Evolutionary conservation across 345 rosid genomes (phyloP), one percentile per base, ranked within the genome.

Genomic region (Eucalyptus viminalis): DNA sequence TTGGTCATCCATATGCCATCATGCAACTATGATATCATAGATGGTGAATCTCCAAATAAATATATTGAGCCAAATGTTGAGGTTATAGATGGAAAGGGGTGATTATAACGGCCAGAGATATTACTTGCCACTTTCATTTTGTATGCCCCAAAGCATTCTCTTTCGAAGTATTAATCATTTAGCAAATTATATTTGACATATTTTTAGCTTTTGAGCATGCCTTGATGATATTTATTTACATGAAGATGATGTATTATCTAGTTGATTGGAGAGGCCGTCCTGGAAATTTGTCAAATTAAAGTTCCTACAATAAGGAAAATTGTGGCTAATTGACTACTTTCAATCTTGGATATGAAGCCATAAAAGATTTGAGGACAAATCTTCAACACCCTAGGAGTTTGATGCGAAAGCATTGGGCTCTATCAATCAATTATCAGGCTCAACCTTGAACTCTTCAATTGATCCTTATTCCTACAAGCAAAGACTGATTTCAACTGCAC

Each of bases 191-290:
- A 29, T 29, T 62, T 62, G 72, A 62, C 34, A 29, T 29, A 29
- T 29, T 62, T 62, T 13, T 14, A 62, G 34, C 34, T 29, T 62
- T 29, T 62, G 16, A 29, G 72, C 72, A 29, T 4, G 80, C 40
- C 40, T 67, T 67, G 40, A 67, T 31, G 22, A 67, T 25, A n/a
- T 67, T 15, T 31, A 31, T 67, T n/a, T n/a, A 17, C 1, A 31
- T 67, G 11, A 31, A 67, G 11, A 15, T 15, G 40, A 67, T 67
- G 43, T 15, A n/a, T 67, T 31, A 67, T 67, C 22, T 67, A n/a
- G 40, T 67, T 31, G 2, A 5, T 31, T 67, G 11, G 40, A 67
- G 40, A 14, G 6, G 12, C 21, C 0, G 2, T n/a, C 3, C 1
- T 15, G 5, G 4, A 67, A 67, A 31, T 31, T 67, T 67, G 40